Base-by-base conservation (phyloP, 1,284 basidiomycete genomes). In the Cutaneotrichosporon cavernicola region DNA sequence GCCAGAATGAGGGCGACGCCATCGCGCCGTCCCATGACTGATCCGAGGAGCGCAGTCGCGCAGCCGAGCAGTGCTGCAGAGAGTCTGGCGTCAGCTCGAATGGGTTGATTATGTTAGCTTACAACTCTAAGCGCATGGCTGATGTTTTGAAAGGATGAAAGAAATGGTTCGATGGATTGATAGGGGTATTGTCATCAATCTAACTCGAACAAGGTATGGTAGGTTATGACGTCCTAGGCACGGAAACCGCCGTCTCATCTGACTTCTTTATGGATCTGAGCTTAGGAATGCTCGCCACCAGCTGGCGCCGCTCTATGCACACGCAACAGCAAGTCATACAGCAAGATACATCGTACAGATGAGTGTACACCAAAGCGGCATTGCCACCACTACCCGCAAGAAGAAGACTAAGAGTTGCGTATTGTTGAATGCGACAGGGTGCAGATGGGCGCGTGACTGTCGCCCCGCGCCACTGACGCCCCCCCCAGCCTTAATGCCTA, bases 311-410 rank as follows among this genome's bases (percentile, higher is more conserved):
- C n/a, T n/a, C n/a, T 10, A 50, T 10, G 22, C 38, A 8, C 38
- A 14, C 56, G 26, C 38, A 36, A 13, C 32, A 50, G 22, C 49
- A 50, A 50, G 49, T 50, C 43, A 34, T 53, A 53, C 51, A 53
- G 51, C 55, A 43, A 56, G 38, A 43, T 66, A 66, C 65, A 65
- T 65, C 47, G 68, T 66, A 69, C 68, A 66, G 68, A 69, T 69
- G 68, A 69, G 62, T 69, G 68, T 65, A 69, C 67, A 68, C 57
- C 50, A 32, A 58, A 58, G 50, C 31, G 21, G 36, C 30, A 52
- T 3, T 13, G 34, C 32, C 18, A 36, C 55, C 21, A 40, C 36
- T 40, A 34, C 16, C 55, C 34, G 5, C 9, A 26, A 56, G 22
- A 43, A 40, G 18, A 46, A 18, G 14, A 16, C 43, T 46, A 46